These are phyloP conservation scores for Yamadazyma trypodendri DNA, from an alignment of 1,139 yeast genomes.

Conservation along the genomic window DNA sequence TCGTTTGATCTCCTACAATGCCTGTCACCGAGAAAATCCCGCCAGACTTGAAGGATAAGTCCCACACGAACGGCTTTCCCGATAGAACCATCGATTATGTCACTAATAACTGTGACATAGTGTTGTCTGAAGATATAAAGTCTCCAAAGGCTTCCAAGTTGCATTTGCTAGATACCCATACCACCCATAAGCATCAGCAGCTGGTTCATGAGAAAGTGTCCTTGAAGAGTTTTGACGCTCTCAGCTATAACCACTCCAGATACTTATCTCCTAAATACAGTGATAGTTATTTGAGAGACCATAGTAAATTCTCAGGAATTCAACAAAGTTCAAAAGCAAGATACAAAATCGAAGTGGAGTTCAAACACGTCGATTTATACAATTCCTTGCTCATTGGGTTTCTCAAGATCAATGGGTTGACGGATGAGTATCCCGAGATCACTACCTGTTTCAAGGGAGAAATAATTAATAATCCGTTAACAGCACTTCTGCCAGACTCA, in stretches of 20 bases:
- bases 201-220: neutral
- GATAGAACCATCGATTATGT: slow-evolving; percentile 1
- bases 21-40: slow-evolving; percentile 11
- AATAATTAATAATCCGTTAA: slow-evolving; percentile 59
- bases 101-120: neutral
- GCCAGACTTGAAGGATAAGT: slow-evolving; percentile 5
- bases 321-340: slow-evolving; percentile 71
- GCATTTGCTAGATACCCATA: neutral
- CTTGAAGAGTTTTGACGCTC: slow-evolving; percentile 8
- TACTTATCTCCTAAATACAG: slow-evolving; percentile 18
- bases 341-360: slow-evolving; percentile 69
- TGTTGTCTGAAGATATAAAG: neutral
- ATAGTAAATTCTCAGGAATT: slow-evolving; percentile 63
- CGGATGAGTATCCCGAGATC: slow-evolving; percentile 73
- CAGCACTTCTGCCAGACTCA: slow-evolving; percentile 15
- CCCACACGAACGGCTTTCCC: neutral
- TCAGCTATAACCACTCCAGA: slow-evolving; percentile 13
- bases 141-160: neutral
- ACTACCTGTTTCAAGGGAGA: slow-evolving; percentile 88
- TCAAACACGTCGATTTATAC: slow-evolving; percentile 65
- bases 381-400: slow-evolving; percentile 71
- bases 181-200: neutral
- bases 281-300: slow-evolving; percentile 55
- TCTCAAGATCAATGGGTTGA: slow-evolving; percentile 75
- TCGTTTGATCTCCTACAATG: slow-evolving; percentile 3